phyloP scores from a whole-genome alignment of 768 basidiomycete species.

The Mrakia blollopis region DNA sequence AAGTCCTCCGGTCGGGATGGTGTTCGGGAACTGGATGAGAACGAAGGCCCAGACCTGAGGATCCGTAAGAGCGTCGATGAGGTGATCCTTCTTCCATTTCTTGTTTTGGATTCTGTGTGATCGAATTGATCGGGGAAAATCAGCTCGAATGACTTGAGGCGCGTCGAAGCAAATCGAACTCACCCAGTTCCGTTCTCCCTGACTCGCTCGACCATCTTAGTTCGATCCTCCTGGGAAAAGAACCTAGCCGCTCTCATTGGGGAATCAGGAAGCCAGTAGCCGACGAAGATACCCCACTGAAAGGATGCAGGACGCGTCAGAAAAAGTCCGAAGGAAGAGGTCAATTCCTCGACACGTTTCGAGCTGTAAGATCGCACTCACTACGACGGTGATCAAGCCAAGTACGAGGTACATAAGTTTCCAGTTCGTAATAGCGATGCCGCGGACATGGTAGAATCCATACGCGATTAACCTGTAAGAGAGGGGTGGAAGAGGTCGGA shows the following conservation, averaged over 20 bases:
- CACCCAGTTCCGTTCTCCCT: constrained; percentile 49
- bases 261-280: constrained; percentile 51
- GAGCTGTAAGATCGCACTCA: not conserved
- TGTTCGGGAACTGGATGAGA: constrained; percentile 35
- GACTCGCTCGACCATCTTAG: constrained; percentile 53
- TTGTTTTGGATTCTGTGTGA: constrained; percentile 47
- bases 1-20: constrained; percentile 18
- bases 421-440: constrained; percentile 52
- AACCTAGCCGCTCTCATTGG: constrained; percentile 36
- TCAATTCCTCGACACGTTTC: not conserved
- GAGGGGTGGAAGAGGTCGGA: not conserved
- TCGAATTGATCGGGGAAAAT: too few relatives aligned
- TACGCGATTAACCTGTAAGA: constrained; percentile 1
- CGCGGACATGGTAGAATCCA: constrained; percentile 43
- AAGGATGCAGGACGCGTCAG: constrained; percentile 48
- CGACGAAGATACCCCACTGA: constrained; percentile 52
- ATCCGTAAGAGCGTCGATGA: constrained; percentile 51
- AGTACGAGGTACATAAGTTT: constrained; percentile 43
- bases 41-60: constrained; percentile 51
- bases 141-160: too few relatives aligned
- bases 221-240: constrained; percentile 14
- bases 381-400: constrained; percentile 31
- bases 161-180: not conserved
- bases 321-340: constrained; percentile 39
- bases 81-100: constrained; percentile 48